A percentile compares a stretch with the other conserved stretches of the same genome.
Conservation (phyloP, 495 filamentous ascomycete species). For the Friedmanniomyces simplex region DNA sequence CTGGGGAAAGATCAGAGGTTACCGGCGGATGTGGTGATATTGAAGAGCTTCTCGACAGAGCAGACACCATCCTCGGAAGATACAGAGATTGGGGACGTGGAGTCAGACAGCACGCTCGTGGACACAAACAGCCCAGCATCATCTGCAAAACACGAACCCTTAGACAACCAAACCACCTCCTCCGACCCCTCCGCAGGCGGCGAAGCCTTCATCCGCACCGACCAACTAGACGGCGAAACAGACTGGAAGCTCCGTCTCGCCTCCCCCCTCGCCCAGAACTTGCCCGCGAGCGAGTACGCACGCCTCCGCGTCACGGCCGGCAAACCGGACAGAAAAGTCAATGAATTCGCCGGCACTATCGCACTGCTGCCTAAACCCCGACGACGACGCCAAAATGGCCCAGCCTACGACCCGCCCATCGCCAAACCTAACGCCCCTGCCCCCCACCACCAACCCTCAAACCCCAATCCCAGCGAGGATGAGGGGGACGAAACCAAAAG, state of each 20-base stretch:
- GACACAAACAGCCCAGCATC: constrained; percentile 25
- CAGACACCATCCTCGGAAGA: constrained; percentile 20
- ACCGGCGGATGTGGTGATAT: constrained; percentile 86
- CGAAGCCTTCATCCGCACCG: constrained; percentile 94
- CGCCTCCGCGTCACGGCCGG: constrained; percentile 71
- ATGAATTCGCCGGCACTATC: constrained; percentile 82
- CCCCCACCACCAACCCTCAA: too few relatives aligned
- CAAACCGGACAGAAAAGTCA: constrained; percentile 82
- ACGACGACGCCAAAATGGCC: background rate
- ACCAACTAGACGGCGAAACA: constrained; percentile 96
- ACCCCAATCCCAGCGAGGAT: too few relatives aligned
- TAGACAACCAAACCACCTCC: constrained; percentile 16
- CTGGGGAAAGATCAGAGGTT: constrained; percentile 83
- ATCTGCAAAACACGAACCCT: constrained; percentile 9
- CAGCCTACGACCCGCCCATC: constrained; percentile 23
- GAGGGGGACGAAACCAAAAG: constrained; percentile 37
- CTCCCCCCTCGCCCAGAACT: constrained; percentile 66
- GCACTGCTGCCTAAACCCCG: constrained; percentile 39
- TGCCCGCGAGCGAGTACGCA: constrained; percentile 57
- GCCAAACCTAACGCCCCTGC: too few relatives aligned
- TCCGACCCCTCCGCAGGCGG: constrained; percentile 37
- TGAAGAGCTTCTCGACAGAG: constrained; percentile 73
- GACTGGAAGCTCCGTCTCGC: constrained; percentile 96
- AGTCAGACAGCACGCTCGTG: constrained; percentile 32
- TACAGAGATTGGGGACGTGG: constrained; percentile 22